Evolutionary conservation across 768 basidiomycete species (phyloP), one percentile per base, ranked within the genome.

Genomic region (Punctularia strigosozonata): DNA sequence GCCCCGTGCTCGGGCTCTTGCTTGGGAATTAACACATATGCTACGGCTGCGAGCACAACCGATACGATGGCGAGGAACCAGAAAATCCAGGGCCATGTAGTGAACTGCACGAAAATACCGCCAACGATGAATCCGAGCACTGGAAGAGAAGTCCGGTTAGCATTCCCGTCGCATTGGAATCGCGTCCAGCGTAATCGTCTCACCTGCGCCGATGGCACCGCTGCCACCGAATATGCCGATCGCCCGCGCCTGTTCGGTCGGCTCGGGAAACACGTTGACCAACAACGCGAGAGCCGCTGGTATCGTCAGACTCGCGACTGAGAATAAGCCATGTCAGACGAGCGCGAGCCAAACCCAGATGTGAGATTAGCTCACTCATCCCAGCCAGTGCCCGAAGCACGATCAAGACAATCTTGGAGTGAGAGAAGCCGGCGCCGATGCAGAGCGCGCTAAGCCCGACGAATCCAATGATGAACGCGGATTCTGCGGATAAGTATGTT

Each of bases 331-430:
- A 30, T 10, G 28, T 10, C 15, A 30, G 10, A 10, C 15, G 15
- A 15, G 28, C 15, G 28, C 10, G 28, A 30, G 15, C 28, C 15
- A 10, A 10, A 30, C 15, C 10, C 28, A 30, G 28, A 30, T 10
- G 28, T 10, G 15, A 30, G 28, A 30, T 10, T 38, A 10, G 46
- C 53, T 39, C 32, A 65, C 70, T 61, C 25, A 66, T 58, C 15
- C 76, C 75, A 45, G 59, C 66, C 6, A 77, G 36, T 3, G 68
- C 73, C 46, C 76, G 61, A 1, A 78, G 50, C 30, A 73, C 57
- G 25, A 76, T 58, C 31, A 78, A 55, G 0, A 56, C 59, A 37
- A 73, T 63, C 46, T 71, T 65, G 48, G 62, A 55, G 18, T 56
- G 40, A 20, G 59, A 55, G 43, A 77, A 75, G 18, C 71, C 71